Conservation (phyloP, 306 rosid species). For the Cucurbita argyrosperma region DNA sequence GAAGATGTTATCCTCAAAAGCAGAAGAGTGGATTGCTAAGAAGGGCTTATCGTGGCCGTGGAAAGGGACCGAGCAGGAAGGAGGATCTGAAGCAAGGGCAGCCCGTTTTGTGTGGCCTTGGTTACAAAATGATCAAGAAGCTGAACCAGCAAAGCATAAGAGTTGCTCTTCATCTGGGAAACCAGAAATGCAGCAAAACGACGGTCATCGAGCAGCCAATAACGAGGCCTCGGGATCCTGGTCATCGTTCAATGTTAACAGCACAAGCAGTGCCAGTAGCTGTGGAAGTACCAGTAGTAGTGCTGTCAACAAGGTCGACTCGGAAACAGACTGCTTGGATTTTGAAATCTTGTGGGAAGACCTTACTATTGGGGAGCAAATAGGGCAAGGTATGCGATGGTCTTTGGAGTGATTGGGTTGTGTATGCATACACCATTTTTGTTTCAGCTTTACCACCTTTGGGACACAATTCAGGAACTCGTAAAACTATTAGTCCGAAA, state of each 20-base stretch:
- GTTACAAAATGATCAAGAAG: constrained; percentile 59
- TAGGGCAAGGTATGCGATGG: constrained; percentile 70
- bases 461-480: not conserved
- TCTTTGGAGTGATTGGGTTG: constrained; percentile 1
- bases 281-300: constrained; percentile 79
- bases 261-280: constrained; percentile 96
- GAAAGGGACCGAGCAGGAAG: constrained; percentile 65
- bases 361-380: constrained; percentile 77
- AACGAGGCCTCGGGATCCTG: constrained; percentile 70
- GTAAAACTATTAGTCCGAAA: not conserved
- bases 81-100: constrained; percentile 36
- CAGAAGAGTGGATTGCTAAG: constrained; percentile 86
- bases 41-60: constrained; percentile 84
- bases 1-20: constrained; percentile 47
- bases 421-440: not conserved
- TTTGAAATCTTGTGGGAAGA: constrained; percentile 98
- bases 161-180: constrained; percentile 22
- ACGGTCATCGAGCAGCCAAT: constrained; percentile 35
- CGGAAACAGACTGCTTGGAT: constrained; percentile 79
- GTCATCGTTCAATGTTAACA: constrained; percentile 68
- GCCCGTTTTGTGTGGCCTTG: constrained; percentile 35
- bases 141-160: constrained; percentile 33
- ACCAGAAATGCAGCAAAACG: constrained; percentile 42
- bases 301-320: constrained; percentile 59
- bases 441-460: not conserved